Base-by-base conservation (phyloP, 2,329 filamentous ascomycete species). In the Mariannaea elegans region DNA sequence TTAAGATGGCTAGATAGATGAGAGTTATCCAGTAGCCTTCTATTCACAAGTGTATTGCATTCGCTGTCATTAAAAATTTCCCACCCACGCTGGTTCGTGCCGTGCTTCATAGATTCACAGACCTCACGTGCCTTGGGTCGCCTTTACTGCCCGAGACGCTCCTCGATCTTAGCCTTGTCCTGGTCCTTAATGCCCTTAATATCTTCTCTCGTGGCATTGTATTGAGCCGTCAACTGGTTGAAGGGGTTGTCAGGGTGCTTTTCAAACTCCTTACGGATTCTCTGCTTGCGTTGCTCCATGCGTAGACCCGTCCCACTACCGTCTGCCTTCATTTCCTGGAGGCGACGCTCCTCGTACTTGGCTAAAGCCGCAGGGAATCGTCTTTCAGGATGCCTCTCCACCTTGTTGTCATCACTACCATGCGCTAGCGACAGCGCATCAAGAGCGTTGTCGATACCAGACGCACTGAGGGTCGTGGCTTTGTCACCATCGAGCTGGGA, bases 161-260 rank as follows among this genome's bases (percentile, higher is more conserved):
- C 78, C 83, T 97, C 94, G 64, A 92, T 88, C 84, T 90, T 93
- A 67, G 77, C 73, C 79, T 83, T 89, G 80, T 97, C 92, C 55
- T 83, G 76, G 39, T 87, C 80, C 73, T 82, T 86, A 59, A 94
- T 78, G 47, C 86, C 82, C 47, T 82, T 82, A 42, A 97, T 71
- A 71, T 99, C 94, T 4, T 93, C 92, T 77, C 87, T 90, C 19
- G 84, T 86, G 53, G 92, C 87, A 77, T 99, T 92, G 78, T 93
- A 96, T 3, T 82, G 77, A 2, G 88, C 91, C 50, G 82, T 87
- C 14, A 90, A 88, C 80, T 97, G 92, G 79, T 97, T 97, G 80
- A 97, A 95, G 13, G 95, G 95, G 76, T 99, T 99, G 70, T 98
- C 94, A 2, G 92, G 90, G 72, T 91, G 91, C 82, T 93, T 96